A percentile compares a stretch with the other conserved stretches of the same genome.
These are phyloP conservation scores for Torulaspora quercuum DNA, from an alignment of 805 yeast species.

Conservation along the genomic window DNA sequence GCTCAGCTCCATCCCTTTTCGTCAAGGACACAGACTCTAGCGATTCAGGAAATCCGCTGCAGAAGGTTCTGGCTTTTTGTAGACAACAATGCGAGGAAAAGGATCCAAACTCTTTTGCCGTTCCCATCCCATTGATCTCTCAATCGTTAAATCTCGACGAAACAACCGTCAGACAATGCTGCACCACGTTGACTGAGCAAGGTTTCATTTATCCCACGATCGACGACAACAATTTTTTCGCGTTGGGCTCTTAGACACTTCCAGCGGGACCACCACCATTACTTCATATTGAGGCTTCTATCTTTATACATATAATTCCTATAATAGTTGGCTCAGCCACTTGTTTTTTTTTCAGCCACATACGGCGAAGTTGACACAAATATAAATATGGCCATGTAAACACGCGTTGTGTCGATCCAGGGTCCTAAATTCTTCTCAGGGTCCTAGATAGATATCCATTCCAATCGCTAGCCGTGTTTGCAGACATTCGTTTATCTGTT, in stretches of 20 bases:
- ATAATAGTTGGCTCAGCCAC: no score
- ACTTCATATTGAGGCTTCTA: no score
- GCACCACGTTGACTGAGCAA: slow-evolving; percentile 56
- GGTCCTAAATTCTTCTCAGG: no score
- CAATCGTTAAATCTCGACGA: slow-evolving; percentile 51
- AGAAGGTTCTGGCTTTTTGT: slow-evolving; percentile 47
- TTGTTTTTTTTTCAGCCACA: no score
- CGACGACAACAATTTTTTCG: slow-evolving; percentile 58
- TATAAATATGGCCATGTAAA: no score
- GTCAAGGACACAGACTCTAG: slow-evolving; percentile 41
- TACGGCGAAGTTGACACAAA: no score
- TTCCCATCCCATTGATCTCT: slow-evolving; percentile 60
- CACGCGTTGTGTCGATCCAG: no score
- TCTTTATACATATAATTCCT: no score
- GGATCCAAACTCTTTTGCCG: slow-evolving; percentile 64
- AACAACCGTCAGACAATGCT: slow-evolving; percentile 47
- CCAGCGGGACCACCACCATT: not conserved
- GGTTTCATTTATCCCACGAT: slow-evolving; percentile 68
- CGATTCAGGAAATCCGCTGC: slow-evolving; percentile 37
- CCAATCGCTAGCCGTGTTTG: no score
- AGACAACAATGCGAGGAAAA: slow-evolving; percentile 43
- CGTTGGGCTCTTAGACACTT: slow-evolving; percentile 4
- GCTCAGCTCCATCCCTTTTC: slow-evolving; percentile 39
- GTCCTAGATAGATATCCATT: no score
- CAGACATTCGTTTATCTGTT: no score